Evolutionary conservation across 2,329 filamentous ascomycete genomes (phyloP).

Genomic region (Neocatenulostroma microsporum): DNA sequence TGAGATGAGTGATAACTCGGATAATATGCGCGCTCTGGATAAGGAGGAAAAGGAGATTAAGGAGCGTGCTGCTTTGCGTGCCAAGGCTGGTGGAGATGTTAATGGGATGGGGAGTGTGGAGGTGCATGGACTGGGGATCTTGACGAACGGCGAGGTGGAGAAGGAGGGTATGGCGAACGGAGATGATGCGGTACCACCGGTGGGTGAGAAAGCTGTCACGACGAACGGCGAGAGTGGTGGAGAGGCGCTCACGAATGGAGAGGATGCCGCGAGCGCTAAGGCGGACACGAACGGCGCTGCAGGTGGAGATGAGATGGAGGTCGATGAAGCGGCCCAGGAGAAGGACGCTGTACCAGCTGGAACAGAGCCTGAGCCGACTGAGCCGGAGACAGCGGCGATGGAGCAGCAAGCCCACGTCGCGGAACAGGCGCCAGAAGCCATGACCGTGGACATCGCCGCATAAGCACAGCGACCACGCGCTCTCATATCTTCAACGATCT

Average conservation of each 20-base stretch:
- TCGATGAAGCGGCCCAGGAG: background rate
- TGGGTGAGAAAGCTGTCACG: background rate
- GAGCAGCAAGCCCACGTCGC: background rate
- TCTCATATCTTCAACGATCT: no score
- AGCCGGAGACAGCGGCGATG: background rate
- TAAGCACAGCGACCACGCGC: no score
- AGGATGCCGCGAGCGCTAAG: no score
- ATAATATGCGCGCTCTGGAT: conserved; percentile 39
- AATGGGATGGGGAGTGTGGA: conserved; percentile 8
- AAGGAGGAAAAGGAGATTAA: conserved; percentile 39
- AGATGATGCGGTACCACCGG: no score
- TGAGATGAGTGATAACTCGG: conserved; percentile 40
- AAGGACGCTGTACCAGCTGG: background rate
- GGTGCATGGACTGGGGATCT: conserved; percentile 8
- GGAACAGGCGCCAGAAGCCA: no score
- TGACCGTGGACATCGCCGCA: no score
- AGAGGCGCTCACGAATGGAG: no score
- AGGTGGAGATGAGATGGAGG: background rate
- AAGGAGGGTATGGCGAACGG: background rate
- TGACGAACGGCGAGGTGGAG: background rate
- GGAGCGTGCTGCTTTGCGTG: conserved; percentile 36
- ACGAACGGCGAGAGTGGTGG: no score
- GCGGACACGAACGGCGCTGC: no score
- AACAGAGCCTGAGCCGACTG: background rate
- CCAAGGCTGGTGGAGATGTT: conserved; percentile 12